These are phyloP conservation scores for Amanita fuliginea DNA, from an alignment of 768 basidiomycete genomes.

Conservation along the genomic window DNA sequence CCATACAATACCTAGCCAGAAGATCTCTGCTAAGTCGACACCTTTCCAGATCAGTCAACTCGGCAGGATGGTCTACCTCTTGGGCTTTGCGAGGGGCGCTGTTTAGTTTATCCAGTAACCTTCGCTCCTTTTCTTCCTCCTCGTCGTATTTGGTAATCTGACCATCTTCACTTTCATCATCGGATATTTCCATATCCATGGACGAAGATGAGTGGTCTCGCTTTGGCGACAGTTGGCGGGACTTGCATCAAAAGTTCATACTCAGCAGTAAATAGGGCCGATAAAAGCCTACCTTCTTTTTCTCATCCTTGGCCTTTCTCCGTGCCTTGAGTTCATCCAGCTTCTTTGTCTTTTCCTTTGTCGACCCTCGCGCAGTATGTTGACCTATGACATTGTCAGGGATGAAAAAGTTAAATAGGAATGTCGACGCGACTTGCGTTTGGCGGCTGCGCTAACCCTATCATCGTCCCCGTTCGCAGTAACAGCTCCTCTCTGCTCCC, in stretches of 20 bases:
- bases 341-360: slow-evolving; percentile 70
- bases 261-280: not conserved
- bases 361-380: slow-evolving; percentile 60
- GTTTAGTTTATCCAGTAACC: slow-evolving; percentile 22
- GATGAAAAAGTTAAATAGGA: slow-evolving; percentile 1
- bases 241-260: slow-evolving; percentile 21
- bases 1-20: slow-evolving; percentile 59
- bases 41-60: slow-evolving; percentile 44
- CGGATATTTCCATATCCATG: slow-evolving; percentile 81
- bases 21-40: slow-evolving; percentile 58
- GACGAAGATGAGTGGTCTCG: slow-evolving; percentile 70
- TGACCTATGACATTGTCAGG: slow-evolving; percentile 37
- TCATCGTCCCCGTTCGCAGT: slow-evolving; percentile 31
- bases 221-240: slow-evolving; percentile 43
- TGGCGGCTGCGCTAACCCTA: slow-evolving; percentile 60
- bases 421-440: slow-evolving; percentile 39
- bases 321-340: slow-evolving; percentile 80
- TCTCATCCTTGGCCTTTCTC: slow-evolving; percentile 83
- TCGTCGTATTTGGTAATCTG: slow-evolving; percentile 67
- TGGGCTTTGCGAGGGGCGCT: slow-evolving; percentile 19
- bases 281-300: slow-evolving; percentile 54
- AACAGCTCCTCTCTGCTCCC: slow-evolving; percentile 43
- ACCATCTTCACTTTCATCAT: slow-evolving; percentile 78
- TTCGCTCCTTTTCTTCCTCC: slow-evolving; percentile 56
- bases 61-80: slow-evolving; percentile 37